Percentiles rank a stretch among this genome's conserved stretches.
Conservation (phyloP, 169 alveolate species). For the Plasmodium inui region DNA sequence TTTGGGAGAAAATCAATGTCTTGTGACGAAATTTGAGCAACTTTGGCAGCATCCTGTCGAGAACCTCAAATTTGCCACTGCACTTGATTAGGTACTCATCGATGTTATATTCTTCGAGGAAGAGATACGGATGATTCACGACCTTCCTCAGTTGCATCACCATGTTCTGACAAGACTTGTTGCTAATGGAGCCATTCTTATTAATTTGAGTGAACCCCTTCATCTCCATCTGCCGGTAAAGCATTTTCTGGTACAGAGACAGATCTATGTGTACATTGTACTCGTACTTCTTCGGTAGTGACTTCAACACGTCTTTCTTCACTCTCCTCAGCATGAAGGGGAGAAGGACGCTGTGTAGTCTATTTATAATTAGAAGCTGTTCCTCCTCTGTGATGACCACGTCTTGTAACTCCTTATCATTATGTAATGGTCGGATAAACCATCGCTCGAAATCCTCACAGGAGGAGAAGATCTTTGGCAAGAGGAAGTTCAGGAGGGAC, state of each 20-base stretch:
- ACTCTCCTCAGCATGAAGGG: slow-evolving; percentile 99
- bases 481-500: slow-evolving; percentile 98
- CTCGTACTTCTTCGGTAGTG: slow-evolving; percentile 96
- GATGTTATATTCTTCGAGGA: slow-evolving; percentile 89
- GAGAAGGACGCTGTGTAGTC: slow-evolving; percentile 96
- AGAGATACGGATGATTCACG: slow-evolving; percentile 97
- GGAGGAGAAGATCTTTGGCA: slow-evolving; percentile 97
- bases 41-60: slow-evolving; percentile 89
- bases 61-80: slow-evolving; percentile 93
- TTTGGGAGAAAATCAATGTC: slow-evolving; percentile 93
- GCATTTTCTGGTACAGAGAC: slow-evolving; percentile 93
- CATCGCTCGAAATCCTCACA: slow-evolving; percentile 97
- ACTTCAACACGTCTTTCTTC: slow-evolving; percentile 97
- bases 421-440: slow-evolving; percentile 86
- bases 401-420: slow-evolving; percentile 33
- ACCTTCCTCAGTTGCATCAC: slow-evolving; percentile 99
- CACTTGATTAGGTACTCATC: slow-evolving; percentile 92
- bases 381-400: slow-evolving; percentile 45
- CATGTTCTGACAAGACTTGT: slow-evolving; percentile 85
- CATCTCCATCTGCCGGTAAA: slow-evolving; percentile 92
- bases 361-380: slow-evolving; percentile 80
- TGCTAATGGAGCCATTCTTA: slow-evolving; percentile 65
- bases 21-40: slow-evolving; percentile 85
- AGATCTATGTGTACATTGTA: slow-evolving; percentile 90
- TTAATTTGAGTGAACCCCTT: slow-evolving; percentile 82